Base-by-base conservation (phyloP, 768 basidiomycete genomes). In the Exidia glandulosa region DNA sequence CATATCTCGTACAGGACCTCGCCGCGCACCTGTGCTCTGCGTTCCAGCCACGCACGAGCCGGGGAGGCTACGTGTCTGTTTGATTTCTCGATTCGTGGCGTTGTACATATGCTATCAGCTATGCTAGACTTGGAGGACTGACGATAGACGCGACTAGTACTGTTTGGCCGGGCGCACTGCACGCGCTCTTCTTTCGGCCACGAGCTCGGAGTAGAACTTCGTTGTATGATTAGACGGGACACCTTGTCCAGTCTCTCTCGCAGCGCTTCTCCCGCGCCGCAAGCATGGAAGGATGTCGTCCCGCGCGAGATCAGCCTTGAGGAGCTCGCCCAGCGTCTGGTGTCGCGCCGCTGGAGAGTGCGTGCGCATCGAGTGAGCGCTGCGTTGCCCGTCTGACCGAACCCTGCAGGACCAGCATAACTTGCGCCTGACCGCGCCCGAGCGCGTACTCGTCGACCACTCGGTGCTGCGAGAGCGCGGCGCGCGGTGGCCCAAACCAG, bases 1-100 rank as follows among this genome's bases (percentile, higher is more conserved):
- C 90, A 3, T 90, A 89, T 64, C 87, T 93, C 83, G 70, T 90
- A 50, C 78, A 79, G 47, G 90, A 92, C 65, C 86, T 93, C 27
- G 69, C 86, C 57, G 81, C 84, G 25, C 88, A 91, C 72, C 72
- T 92, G 37, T 90, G 88, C 71, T 84, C 87, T 16, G 79, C 79
- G 48, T 80, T 88, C 41, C 84, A 86, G 56, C 83, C 85, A 64
- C 80, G 83, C 65, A 82, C n/a, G n/a, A n/a, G 82, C 36, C 74
- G 62, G 48, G 58, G 79, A 13, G 66, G 66, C 9, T 75, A 65
- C 36, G 63, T 64, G 25, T 60, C 41, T 45, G 41, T 45, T 23
- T 45, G 23, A 23, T 45, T 23, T 19, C 41, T 1, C 23, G 9
- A 19, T 19, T 19, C n/a, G n/a, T n/a, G n/a, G n/a, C n/a, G n/a